phyloP scores from a whole-genome alignment of 2,329 filamentous ascomycete genomes.

The Paecilomyces variotii region DNA sequence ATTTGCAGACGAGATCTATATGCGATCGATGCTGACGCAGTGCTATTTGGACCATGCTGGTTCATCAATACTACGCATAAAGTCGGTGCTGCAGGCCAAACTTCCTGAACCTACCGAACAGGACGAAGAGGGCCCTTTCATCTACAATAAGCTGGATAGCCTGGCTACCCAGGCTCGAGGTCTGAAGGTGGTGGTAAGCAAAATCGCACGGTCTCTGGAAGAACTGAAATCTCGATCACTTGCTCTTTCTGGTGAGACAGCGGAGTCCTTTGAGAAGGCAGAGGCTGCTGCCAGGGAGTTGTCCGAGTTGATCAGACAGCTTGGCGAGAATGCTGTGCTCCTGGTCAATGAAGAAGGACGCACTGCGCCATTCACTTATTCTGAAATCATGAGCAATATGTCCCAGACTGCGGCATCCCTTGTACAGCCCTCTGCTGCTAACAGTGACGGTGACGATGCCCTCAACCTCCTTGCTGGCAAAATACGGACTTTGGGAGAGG shows the following conservation, averaged over 20 bases:
- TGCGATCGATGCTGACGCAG: constrained; percentile 68
- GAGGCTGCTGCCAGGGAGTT: constrained; percentile 59
- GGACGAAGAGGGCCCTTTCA: constrained; percentile 60
- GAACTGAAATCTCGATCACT: constrained; percentile 71
- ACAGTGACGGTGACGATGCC: constrained; percentile 43
- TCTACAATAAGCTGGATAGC: constrained; percentile 62
- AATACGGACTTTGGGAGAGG: constrained; percentile 55
- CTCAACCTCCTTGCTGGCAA: constrained; percentile 61
- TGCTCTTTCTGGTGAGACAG: constrained; percentile 60
- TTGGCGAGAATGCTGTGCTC: constrained; percentile 58
- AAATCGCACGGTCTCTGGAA: constrained; percentile 66
- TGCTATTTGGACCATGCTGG: constrained; percentile 74
- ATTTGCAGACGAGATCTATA: constrained; percentile 71
- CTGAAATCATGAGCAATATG: constrained; percentile 59
- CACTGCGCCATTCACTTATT: constrained; percentile 56
- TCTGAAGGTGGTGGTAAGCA: constrained; percentile 73
- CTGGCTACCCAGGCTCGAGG: constrained; percentile 70
- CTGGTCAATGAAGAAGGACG: constrained; percentile 66
- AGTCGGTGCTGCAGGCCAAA: constrained; percentile 58
- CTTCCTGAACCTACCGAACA: constrained; percentile 53
- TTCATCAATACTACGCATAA: constrained; percentile 55
- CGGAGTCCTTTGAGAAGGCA: constrained; percentile 61
- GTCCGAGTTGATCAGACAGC: constrained; percentile 56
- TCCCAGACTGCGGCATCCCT: constrained; percentile 21
- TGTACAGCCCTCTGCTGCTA: constrained; percentile 15